Conservation (phyloP, 2,329 filamentous ascomycete genomes). For the Fragosphaeria purpurea region DNA sequence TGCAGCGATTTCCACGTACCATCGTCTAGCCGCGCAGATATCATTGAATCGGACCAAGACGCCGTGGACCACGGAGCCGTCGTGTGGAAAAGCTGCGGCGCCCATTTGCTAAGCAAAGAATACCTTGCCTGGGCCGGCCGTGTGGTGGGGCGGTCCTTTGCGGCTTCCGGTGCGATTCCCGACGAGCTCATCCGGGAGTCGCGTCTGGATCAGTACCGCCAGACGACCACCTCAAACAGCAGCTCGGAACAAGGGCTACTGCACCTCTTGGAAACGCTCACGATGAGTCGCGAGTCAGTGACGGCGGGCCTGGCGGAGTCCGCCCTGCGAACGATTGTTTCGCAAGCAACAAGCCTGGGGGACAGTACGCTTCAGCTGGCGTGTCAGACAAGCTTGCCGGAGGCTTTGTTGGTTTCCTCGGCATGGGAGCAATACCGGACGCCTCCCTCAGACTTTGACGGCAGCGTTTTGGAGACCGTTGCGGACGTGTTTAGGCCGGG, state of each 20-base stretch:
- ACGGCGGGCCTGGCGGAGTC: conserved; percentile 52
- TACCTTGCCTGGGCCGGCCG: conserved; percentile 81
- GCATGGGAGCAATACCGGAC: conserved; percentile 46
- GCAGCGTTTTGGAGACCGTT: conserved; percentile 12
- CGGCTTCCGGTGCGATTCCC: conserved; percentile 60
- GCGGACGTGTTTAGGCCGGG: conserved; percentile 25
- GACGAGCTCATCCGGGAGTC: conserved; percentile 51
- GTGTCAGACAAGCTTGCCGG: conserved; percentile 41
- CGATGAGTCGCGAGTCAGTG: conserved; percentile 44
- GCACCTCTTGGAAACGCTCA: conserved; percentile 49
- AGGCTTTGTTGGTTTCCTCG: conserved; percentile 43
- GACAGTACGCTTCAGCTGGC: conserved; percentile 39
- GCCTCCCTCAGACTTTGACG: conserved; percentile 41
- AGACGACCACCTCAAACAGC: conserved; percentile 32
- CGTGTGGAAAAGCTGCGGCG: conserved; percentile 67
- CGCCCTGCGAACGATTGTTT: conserved; percentile 46
- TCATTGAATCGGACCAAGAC: conserved; percentile 56
- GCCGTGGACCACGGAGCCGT: conserved; percentile 53
- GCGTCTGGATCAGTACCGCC: conserved; percentile 39
- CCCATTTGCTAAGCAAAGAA: conserved; percentile 50
- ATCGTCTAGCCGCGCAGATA: conserved; percentile 47
- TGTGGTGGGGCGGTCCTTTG: conserved; percentile 75
- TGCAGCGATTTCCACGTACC: conserved; percentile 64
- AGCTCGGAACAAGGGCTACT: conserved; percentile 56
- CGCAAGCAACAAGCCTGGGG: conserved; percentile 36